Conservation (phyloP, 1,284 basidiomycete species). For the Marasmius fiardii region DNA sequence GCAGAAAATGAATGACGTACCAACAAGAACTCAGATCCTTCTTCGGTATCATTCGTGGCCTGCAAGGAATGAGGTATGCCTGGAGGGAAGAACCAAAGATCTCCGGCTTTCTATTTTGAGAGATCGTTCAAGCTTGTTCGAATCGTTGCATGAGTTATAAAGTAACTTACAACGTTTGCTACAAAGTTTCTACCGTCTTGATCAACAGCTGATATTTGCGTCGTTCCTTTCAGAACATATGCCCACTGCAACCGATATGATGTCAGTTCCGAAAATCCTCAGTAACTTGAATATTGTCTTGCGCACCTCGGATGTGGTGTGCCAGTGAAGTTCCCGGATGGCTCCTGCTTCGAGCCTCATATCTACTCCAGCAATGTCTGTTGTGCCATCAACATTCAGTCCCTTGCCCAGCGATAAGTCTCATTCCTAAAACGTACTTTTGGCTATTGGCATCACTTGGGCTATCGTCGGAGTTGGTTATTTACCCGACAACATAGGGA, state of each 20-base stretch:
- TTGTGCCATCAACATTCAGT: not conserved
- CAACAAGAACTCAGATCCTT: conserved; percentile 68
- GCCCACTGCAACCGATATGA: conserved; percentile 46
- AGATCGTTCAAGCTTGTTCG: not conserved
- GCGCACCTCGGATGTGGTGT: conserved; percentile 58
- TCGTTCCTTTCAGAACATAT: conserved; percentile 62
- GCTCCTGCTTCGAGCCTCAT: conserved; percentile 67
- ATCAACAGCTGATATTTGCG: conserved; percentile 61
- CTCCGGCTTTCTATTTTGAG: conserved; percentile 32
- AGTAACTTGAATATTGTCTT: conserved; percentile 8
- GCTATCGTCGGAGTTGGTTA: conserved; percentile 28
- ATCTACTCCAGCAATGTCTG: conserved; percentile 64
- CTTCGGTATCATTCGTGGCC: conserved; percentile 49
- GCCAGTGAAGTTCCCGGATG: conserved; percentile 73
- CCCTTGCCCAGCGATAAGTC: not conserved
- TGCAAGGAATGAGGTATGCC: conserved; percentile 68
- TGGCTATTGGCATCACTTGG: conserved; percentile 58
- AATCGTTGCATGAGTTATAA: not conserved
- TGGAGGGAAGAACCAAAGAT: conserved; percentile 67
- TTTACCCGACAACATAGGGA: not conserved
- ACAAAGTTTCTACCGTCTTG: conserved; percentile 59
- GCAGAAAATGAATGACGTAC: conserved; percentile 32
- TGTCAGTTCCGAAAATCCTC: not conserved
- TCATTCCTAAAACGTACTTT: conserved; percentile 36
- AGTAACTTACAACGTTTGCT: conserved; percentile 45